Base-by-base conservation (phyloP, 164 flowering plant genomes). In the Berberis vulgaris region DNA sequence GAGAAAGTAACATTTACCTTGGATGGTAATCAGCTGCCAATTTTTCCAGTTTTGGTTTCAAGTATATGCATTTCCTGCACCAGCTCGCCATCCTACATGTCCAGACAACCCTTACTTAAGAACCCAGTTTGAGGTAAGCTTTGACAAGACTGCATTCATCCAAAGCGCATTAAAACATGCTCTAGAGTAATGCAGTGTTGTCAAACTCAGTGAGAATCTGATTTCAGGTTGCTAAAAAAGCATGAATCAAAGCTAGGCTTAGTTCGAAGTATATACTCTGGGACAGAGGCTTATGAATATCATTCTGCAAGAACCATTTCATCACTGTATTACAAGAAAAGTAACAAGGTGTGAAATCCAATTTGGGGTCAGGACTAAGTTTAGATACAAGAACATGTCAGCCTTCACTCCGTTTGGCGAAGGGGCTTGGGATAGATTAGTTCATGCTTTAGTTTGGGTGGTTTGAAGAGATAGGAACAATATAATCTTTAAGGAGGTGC, bases 21-120 rank as follows among this genome's bases (percentile, higher is more conserved):
- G 86, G 92, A 69, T 80, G 64, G 73, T 84, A 84, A 8, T 86
- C 89, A 26, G 87, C 84, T 1, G 96, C 98, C 74, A 89, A 64
- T 70, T 81, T 91, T 77, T 88, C 94, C 81, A 89, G 65, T 68
- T 91, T 87, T 26, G 98, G 98, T 74, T 91, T 91, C 77, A 91
- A 74, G 76, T 87, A 86, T 72, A 91, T 82, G 64, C 94, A 91
- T 77, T 91, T 88, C 68, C 94, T 83, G 86, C 96, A 88, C 96
- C 96, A 91, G 74, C 64, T 78, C 65, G 97, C 97, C 86, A 83
- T 82, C 97, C 94, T 91, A 78, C 82, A 84, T 54, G 57, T 64
- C 66, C 72, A 77, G n/a, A 72, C n/a, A 66, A 55, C 9, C 9
- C 26, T 59, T 64, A 41, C 41, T 69, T 63, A 43, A 47, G 43